Conservation (phyloP, 352 stramenopile genomes). For the Phytophthora ohioensis region DNA sequence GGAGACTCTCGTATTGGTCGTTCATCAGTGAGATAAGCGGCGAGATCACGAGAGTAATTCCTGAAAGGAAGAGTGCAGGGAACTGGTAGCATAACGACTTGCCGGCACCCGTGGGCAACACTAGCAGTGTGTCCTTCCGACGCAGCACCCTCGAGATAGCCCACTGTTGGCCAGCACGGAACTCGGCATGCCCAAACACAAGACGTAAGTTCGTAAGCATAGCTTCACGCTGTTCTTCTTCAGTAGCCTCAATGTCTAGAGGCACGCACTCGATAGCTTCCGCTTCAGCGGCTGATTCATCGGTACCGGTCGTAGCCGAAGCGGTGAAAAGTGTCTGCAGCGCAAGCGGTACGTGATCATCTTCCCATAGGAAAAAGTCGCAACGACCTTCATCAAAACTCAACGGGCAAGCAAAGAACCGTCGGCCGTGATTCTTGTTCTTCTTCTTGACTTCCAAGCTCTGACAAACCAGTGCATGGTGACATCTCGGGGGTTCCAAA, state of each 20-base stretch:
- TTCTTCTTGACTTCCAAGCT: slow-evolving; percentile 86
- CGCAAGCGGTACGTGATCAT: slow-evolving; percentile 76
- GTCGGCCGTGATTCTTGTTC: slow-evolving; percentile 79
- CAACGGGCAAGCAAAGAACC: slow-evolving; percentile 79
- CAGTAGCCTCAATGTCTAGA: slow-evolving; percentile 55
- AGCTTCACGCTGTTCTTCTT: slow-evolving; percentile 54
- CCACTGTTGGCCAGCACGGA: slow-evolving; percentile 86
- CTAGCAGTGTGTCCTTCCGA: slow-evolving; percentile 83
- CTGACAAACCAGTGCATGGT: slow-evolving; percentile 70
- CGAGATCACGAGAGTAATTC: slow-evolving; percentile 93
- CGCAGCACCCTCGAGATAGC: slow-evolving; percentile 80
- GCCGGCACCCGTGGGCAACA: slow-evolving; percentile 97
- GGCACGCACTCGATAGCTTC: slow-evolving; percentile 55
- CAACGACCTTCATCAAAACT: slow-evolving; percentile 82
- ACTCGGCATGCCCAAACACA: slow-evolving; percentile 88
- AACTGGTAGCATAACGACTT: slow-evolving; percentile 99
- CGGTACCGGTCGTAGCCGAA: slow-evolving; percentile 10
- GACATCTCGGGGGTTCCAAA: slow-evolving; percentile 59
- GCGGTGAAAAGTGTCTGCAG: slow-evolving; percentile 61
- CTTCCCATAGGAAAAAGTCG: slow-evolving; percentile 88
- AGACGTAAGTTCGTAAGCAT: slow-evolving; percentile 78
- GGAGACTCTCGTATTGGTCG: slow-evolving; percentile 91
- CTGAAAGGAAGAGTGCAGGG: slow-evolving; percentile 81
- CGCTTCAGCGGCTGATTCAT: slow-evolving; percentile 34
- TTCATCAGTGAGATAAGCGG: slow-evolving; percentile 95